These are phyloP conservation scores for Vitis cinerea DNA, from an alignment of 164 flowering plant genomes.

Conservation along the genomic window DNA sequence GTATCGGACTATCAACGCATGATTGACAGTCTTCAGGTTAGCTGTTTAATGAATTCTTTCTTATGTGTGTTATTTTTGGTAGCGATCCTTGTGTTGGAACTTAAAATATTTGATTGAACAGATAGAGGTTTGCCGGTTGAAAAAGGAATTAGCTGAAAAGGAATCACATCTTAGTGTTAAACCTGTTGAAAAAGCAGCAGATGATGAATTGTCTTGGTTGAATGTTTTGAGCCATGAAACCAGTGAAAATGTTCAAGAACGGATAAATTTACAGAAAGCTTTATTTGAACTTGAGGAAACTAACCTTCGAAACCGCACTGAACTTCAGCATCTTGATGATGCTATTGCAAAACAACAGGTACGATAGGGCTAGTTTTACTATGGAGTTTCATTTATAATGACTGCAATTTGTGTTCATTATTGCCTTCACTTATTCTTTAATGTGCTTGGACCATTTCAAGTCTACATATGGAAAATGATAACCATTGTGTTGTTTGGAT, in stretches of 20 bases:
- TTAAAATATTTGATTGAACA: conserved; percentile 23
- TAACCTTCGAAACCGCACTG: conserved; percentile 67
- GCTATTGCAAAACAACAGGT: conserved; percentile 84
- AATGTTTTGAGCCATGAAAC: conserved; percentile 75
- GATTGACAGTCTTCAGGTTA: conserved; percentile 90
- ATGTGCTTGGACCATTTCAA: too few relatives aligned
- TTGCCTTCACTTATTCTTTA: too few relatives aligned
- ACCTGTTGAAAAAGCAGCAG: conserved; percentile 65
- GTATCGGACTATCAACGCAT: conserved; percentile 89
- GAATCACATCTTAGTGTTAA: conserved; percentile 71
- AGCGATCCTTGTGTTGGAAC: not conserved
- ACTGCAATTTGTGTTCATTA: not conserved
- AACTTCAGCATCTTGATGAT: conserved; percentile 88
- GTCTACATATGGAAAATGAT: too few relatives aligned
- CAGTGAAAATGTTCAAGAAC: conserved; percentile 89
- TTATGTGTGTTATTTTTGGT: not conserved
- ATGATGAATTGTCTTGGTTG: conserved; percentile 81
- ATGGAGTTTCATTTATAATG: not conserved
- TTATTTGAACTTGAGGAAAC: conserved; percentile 88
- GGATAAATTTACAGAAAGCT: conserved; percentile 89
- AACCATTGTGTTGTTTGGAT: too few relatives aligned
- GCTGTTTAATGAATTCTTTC: conserved; percentile 3
- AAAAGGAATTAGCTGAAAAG: conserved; percentile 74
- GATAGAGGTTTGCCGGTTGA: conserved; percentile 75
- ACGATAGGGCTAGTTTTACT: not conserved